These are phyloP conservation scores for Dactylella cylindrospora DNA, from an alignment of 2,329 filamentous ascomycete genomes.

Conservation along the genomic window DNA sequence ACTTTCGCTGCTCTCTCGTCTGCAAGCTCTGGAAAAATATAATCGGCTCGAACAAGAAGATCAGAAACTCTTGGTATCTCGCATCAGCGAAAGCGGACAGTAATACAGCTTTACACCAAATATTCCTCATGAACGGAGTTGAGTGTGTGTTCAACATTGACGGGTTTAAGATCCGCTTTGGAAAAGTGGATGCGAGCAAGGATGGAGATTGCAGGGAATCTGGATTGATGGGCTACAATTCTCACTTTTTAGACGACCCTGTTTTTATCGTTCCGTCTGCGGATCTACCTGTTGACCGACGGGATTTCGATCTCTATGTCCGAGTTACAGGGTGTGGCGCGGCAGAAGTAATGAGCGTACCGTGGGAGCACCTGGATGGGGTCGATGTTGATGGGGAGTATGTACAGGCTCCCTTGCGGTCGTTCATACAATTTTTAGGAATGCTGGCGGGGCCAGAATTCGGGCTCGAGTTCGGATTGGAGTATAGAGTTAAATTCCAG, in stretches of 20 bases:
- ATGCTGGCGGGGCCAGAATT: constrained; percentile 13
- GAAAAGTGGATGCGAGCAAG: background rate
- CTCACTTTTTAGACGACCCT: constrained; percentile 12
- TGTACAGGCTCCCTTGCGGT: constrained; percentile 9
- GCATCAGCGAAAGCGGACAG: background rate
- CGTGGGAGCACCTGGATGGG: constrained; percentile 15
- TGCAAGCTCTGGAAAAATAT: constrained; percentile 25
- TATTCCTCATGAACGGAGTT: constrained; percentile 13
- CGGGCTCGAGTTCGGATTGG: constrained; percentile 6
- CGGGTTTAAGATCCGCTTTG: constrained; percentile 18
- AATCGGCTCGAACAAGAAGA: constrained; percentile 8
- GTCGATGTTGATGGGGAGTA: constrained; percentile 8
- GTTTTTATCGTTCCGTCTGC: background rate
- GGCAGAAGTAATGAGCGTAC: constrained; percentile 8
- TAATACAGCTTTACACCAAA: constrained; percentile 14
- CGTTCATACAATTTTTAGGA: constrained; percentile 11
- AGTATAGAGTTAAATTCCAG: constrained; percentile 15
- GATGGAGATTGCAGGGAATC: no score
- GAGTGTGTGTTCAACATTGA: constrained; percentile 5
- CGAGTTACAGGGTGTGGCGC: constrained; percentile 14
- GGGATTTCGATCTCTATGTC: constrained; percentile 2
- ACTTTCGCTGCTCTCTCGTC: constrained; percentile 29
- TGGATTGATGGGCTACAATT: background rate
- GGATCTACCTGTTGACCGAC: background rate
- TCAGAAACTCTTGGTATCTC: constrained; percentile 18